These are phyloP conservation scores for Fomitopsis schrenkii DNA, from an alignment of 1,284 basidiomycete species.

Conservation along the genomic window DNA sequence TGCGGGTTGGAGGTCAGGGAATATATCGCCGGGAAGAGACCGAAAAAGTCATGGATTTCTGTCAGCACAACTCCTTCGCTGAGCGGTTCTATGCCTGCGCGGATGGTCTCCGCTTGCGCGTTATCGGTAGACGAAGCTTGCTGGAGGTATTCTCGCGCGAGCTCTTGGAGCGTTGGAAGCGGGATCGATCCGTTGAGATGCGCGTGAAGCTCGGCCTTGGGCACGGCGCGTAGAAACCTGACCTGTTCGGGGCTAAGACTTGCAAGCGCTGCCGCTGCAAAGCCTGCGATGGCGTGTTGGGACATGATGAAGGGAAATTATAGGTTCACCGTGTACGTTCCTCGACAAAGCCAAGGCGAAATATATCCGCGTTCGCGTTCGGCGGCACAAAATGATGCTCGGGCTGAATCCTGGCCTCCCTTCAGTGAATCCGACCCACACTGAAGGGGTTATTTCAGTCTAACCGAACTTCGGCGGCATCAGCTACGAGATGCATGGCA, in stretches of 20 bases:
- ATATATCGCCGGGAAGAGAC: constrained; percentile 74
- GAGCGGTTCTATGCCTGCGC: constrained; percentile 43
- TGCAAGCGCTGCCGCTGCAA: constrained; percentile 40
- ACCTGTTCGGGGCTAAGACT: constrained; percentile 50
- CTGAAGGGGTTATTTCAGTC: not conserved
- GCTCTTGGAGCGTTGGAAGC: constrained; percentile 53
- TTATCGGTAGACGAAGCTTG: constrained; percentile 5
- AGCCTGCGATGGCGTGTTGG: constrained; percentile 21
- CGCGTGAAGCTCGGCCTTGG: constrained; percentile 80
- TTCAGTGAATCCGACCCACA: not conserved
- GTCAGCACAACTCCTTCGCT: constrained; percentile 47
- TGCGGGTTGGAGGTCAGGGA: constrained; percentile 60
- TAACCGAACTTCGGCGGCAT: no score
- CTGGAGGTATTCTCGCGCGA: constrained; percentile 46
- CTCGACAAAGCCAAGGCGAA: not conserved
- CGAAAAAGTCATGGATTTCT: constrained; percentile 66
- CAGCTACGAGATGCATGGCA: no score
- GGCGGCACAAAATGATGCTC: no score
- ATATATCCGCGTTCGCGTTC: no score
- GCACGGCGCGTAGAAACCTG: constrained; percentile 54
- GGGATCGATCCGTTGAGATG: constrained; percentile 84
- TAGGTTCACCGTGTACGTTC: not conserved
- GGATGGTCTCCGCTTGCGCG: constrained; percentile 30
- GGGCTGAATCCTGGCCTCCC: no score
- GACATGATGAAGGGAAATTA: not conserved